These are phyloP conservation scores for Debaryomyces robertsiae DNA, from an alignment of 1,139 yeast species.

Conservation along the genomic window DNA sequence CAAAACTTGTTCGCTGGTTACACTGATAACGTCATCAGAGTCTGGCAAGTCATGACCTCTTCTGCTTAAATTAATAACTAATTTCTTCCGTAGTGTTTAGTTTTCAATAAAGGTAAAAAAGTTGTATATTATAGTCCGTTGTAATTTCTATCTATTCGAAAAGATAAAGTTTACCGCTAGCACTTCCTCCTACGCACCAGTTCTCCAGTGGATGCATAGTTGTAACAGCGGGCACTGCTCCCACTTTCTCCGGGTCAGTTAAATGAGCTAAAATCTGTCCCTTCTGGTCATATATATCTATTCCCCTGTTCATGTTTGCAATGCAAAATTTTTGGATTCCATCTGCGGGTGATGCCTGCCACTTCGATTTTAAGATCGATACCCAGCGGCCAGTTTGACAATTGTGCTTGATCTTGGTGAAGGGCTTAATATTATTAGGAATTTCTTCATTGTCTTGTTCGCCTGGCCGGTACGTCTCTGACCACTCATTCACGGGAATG, in stretches of 20 bases:
- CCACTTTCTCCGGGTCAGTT: slow-evolving; percentile 52
- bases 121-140: slow-evolving; percentile 10
- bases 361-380: slow-evolving; percentile 80
- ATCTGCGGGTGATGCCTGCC: slow-evolving; percentile 75
- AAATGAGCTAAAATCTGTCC: slow-evolving; percentile 82
- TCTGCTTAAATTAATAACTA: slow-evolving; percentile 41
- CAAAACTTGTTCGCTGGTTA: slow-evolving; percentile 99
- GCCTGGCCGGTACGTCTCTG: slow-evolving; percentile 22
- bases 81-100: slow-evolving; percentile 8
- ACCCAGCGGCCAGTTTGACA: slow-evolving; percentile 98
- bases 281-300: slow-evolving; percentile 75
- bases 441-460: slow-evolving; percentile 23
- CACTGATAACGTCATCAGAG: slow-evolving; percentile 99
- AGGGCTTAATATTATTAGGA: slow-evolving; percentile 50
- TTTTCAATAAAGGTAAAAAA: slow-evolving; percentile 9
- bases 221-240: slow-evolving; percentile 91
- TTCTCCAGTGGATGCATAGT: slow-evolving; percentile 81
- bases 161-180: slow-evolving; percentile 86
- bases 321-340: slow-evolving; percentile 82
- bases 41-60: slow-evolving; percentile 99
- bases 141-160: slow-evolving; percentile 32
- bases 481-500: slow-evolving; percentile 32
- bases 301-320: slow-evolving; percentile 87
- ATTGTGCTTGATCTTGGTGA: slow-evolving; percentile 71
- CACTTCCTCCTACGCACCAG: slow-evolving; percentile 93